Base-by-base conservation (phyloP, 192 early-diverging fungal genomes). In the Dissophora globulifera region DNA sequence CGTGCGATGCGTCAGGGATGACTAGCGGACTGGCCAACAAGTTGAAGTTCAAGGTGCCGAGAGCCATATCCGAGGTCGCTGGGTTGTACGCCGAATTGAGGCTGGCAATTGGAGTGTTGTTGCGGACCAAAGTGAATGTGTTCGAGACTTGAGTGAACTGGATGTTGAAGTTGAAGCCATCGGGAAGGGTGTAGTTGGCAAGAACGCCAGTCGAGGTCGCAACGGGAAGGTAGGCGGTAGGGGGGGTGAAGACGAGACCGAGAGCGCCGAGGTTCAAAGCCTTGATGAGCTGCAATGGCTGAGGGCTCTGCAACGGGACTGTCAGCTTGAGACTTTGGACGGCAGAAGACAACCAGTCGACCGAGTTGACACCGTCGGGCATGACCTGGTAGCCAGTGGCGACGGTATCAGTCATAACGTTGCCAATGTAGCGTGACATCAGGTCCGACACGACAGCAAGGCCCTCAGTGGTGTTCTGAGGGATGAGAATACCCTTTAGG, bases 131-230 rank as follows among this genome's bases (percentile, higher is more conserved):
- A 19, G 58, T 45, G 53, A 78, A 50, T 30, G 66, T 29, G 67
- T 81, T 67, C 53, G 74, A 43, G 49, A 70, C 64, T 46, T 72
- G 63, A 11, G 54, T 45, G 57, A 56, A 58, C 29, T 55, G 35
- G 49, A 86, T 79, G 22, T 76, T 81, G 25, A 88, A 56, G 35
- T 62, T 33, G 40, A 87, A 88, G 50, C 81, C 82, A 31, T 85
- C 85, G 3, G 87, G 87, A 32, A 87, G 70, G 5, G 56, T 19
- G 67, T 75, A 82, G n/a, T 62, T 62, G 19, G 83, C 83, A 3
- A 50, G 46, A 22, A 83, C 74, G 45, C 58, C 51, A 32, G 78
- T 62, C 23, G 84, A 67, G 40, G 76, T 62, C 2, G 72, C 48
- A 19, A 52, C 22, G 19, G 86, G 86, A 11, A 58, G 9, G 41